Evolutionary conservation across 176 grass and related monocot genomes (phyloP).

Genomic region (Thalia dealbata): DNA sequence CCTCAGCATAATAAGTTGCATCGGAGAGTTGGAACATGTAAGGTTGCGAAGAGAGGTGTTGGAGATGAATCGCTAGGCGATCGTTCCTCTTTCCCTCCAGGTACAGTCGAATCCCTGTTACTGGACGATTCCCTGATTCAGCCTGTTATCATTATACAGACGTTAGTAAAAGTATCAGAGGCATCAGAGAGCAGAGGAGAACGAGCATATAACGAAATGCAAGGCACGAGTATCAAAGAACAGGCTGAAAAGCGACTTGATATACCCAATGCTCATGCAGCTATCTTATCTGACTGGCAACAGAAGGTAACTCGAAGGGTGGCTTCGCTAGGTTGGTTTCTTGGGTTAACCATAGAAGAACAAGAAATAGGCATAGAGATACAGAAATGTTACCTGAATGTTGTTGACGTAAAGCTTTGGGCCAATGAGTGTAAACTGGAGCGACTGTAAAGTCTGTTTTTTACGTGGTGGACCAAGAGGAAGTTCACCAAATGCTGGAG

Average conservation of each 20-base stretch:
- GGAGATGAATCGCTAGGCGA: conserved; percentile 66
- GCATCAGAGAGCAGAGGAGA: background rate
- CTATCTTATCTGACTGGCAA: background rate
- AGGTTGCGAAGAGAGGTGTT: conserved; percentile 55
- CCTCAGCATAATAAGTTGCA: conserved; percentile 18
- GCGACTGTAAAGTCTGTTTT: conserved; percentile 47
- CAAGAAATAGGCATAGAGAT: background rate
- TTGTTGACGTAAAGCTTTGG: conserved; percentile 65
- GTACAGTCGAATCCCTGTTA: conserved; percentile 77
- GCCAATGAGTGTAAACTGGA: conserved; percentile 76
- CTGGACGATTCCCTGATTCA: conserved; percentile 54
- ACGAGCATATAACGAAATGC: no score
- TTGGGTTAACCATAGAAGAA: background rate
- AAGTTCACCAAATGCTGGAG: conserved; percentile 72
- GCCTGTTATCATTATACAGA: conserved; percentile 22
- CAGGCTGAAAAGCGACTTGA: no score
- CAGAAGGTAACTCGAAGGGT: background rate
- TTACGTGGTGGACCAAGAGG: conserved; percentile 50
- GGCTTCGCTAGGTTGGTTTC: background rate
- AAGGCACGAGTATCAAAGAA: no score
- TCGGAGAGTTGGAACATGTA: conserved; percentile 30
- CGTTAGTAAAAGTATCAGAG: background rate
- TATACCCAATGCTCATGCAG: background rate
- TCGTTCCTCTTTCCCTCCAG: conserved; percentile 69
- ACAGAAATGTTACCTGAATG: conserved; percentile 25